These are phyloP conservation scores for Dryadomyces sulphureus DNA, from an alignment of 2,329 filamentous ascomycete species.

Conservation along the genomic window DNA sequence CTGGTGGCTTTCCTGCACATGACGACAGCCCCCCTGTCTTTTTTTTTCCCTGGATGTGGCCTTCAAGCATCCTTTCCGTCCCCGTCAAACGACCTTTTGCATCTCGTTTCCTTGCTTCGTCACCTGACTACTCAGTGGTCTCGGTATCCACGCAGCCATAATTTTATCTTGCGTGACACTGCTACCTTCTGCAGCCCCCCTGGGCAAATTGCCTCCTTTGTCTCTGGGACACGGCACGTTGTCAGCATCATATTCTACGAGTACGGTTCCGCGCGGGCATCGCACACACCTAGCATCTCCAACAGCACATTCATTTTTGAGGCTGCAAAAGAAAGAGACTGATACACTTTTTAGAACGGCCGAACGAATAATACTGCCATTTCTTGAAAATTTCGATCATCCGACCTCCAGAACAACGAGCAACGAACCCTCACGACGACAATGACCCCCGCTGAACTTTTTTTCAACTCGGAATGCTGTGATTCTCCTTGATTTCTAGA, in stretches of 20 bases:
- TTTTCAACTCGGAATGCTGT: conserved; percentile 35
- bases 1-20: background rate
- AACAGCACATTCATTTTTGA: background rate
- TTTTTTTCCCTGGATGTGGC: background rate
- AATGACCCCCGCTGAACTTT: conserved; percentile 23
- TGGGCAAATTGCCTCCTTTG: background rate
- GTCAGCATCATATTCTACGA: background rate
- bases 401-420: background rate
- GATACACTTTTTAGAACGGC: no score
- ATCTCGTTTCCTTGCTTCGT: background rate
- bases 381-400: background rate
- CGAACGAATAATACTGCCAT: background rate
- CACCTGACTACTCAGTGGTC: no score
- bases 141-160: background rate
- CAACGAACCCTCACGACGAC: conserved; percentile 10
- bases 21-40: background rate
- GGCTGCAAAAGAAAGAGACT: background rate
- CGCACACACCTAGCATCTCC: background rate
- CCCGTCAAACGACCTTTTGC: no score
- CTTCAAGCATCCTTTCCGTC: background rate
- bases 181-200: background rate
- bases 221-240: background rate
- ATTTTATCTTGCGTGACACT: background rate
- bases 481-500: conserved; percentile 17
- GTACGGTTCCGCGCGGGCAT: no score